These are phyloP conservation scores for Abrus pulchellus DNA, from an alignment of 306 rosid species.

Conservation along the genomic window DNA sequence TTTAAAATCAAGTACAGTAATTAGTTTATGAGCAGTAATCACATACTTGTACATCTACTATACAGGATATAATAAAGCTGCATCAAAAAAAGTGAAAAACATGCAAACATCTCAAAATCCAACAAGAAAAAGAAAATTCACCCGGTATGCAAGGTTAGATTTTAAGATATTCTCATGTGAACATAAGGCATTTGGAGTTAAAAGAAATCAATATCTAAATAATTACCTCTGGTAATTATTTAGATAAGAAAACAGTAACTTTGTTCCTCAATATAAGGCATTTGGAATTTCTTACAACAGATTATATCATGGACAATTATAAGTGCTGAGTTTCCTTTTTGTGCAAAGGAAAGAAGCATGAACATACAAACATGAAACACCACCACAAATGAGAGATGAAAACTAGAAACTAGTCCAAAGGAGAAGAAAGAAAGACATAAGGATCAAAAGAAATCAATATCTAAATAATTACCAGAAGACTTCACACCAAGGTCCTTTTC, in stretches of 20 bases:
- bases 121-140: no score
- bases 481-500: conserved; percentile 70
- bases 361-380: conserved; percentile 37
- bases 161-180: no score
- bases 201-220: no score
- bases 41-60: neutral
- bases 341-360: conserved; percentile 61
- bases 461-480: conserved; percentile 91
- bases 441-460: conserved; percentile 91
- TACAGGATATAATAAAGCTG: no score
- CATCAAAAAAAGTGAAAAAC: no score
- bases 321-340: conserved; percentile 46
- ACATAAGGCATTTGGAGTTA: no score
- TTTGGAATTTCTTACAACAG: conserved; percentile 51
- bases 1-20: neutral
- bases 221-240: no score
- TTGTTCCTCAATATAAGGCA: conserved; percentile 60
- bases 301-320: conserved; percentile 46
- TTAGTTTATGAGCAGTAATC: neutral
- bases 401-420: conserved; percentile 35
- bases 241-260: conserved; percentile 53
- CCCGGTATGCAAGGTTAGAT: no score
- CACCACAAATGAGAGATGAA: conserved; percentile 51
- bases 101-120: no score
- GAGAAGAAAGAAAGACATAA: conserved; percentile 23